These are phyloP conservation scores for Oryza rufipogon DNA, from an alignment of 176 grass and related monocot species.

Conservation along the genomic window DNA sequence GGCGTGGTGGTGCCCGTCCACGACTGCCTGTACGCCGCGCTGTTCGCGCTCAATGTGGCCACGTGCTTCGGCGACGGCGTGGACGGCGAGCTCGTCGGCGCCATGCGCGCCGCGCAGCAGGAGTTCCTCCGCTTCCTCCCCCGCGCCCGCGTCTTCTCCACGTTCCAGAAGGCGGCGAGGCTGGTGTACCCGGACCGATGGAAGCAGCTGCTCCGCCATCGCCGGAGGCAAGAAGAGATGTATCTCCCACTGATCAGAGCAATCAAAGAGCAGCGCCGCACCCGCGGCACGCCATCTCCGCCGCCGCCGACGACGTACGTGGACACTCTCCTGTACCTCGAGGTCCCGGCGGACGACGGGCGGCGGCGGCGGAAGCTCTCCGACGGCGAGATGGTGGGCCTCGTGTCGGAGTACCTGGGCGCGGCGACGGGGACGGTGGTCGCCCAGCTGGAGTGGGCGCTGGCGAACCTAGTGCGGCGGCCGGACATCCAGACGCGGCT, in stretches of 20 bases:
- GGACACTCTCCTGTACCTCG: constrained; percentile 28
- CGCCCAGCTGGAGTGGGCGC: not conserved
- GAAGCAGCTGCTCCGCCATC: not conserved
- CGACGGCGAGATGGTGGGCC: constrained; percentile 3
- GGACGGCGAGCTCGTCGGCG: not conserved
- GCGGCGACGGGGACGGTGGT: not conserved
- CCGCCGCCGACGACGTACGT: constrained; percentile 1
- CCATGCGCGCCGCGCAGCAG: constrained; percentile 8
- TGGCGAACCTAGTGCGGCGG: not conserved
- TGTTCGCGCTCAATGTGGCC: constrained; percentile 23
- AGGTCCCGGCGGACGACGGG: constrained; percentile 3
- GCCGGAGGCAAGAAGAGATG: constrained; percentile 12
- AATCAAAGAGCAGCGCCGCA: not conserved
- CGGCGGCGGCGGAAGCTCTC: not conserved
- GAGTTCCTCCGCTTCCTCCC: constrained; percentile 32
- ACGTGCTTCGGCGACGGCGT: constrained; percentile 38
- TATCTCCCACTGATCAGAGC: constrained; percentile 34
- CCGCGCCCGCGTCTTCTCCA: not conserved
- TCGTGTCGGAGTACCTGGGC: constrained; percentile 1
- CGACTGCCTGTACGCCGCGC: constrained; percentile 23
- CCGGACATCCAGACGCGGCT: not conserved
- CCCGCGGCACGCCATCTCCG: too few species aligned
- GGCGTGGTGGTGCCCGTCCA: not conserved
- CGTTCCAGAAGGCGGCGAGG: constrained; percentile 22
- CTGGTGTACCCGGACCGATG: constrained; percentile 9